Conservation (phyloP, 176 grass and related monocot genomes). For the Phoenix roebelenii region DNA sequence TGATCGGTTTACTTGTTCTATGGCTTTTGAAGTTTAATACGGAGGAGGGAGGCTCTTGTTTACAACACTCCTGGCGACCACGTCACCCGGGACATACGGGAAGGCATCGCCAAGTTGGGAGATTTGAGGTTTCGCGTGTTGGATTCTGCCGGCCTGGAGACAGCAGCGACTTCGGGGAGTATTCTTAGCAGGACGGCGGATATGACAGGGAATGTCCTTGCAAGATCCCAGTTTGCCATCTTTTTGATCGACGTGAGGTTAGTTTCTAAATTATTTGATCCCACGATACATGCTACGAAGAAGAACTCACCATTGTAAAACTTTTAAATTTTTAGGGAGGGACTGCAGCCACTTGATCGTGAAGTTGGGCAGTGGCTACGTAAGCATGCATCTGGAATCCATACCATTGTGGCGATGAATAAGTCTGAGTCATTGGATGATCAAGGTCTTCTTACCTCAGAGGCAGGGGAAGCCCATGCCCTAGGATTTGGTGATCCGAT, state of each 20-base stretch:
- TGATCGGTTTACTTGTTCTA: not conserved
- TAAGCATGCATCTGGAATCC: conserved; percentile 67
- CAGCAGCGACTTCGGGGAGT: conserved; percentile 70
- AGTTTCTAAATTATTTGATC: not conserved
- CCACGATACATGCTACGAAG: conserved; percentile 6
- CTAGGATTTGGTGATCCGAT: conserved; percentile 96
- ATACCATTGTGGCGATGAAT: conserved; percentile 75
- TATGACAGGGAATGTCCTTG: conserved; percentile 77
- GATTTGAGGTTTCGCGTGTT: conserved; percentile 83
- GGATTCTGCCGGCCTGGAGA: conserved; percentile 92
- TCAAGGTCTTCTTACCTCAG: conserved; percentile 52
- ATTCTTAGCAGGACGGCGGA: conserved; percentile 75
- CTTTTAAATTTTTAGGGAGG: conserved; percentile 45
- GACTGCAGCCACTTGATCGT: conserved; percentile 77
- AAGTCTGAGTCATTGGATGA: conserved; percentile 94
- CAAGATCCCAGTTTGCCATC: conserved; percentile 79
- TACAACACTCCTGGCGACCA: conserved; percentile 96
- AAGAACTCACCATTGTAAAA: not conserved
- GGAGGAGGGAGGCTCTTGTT: conserved; percentile 85
- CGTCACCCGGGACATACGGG: conserved; percentile 83
- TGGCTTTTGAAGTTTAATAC: conserved; percentile 44
- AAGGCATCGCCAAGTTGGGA: conserved; percentile 90
- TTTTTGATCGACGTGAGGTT: conserved; percentile 98
- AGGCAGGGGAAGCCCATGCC: conserved; percentile 76
- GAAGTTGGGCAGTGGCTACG: conserved; percentile 85